These are phyloP conservation scores for Cadophora luteo-olivacea DNA, from an alignment of 2,329 filamentous ascomycete species.

Conservation along the genomic window DNA sequence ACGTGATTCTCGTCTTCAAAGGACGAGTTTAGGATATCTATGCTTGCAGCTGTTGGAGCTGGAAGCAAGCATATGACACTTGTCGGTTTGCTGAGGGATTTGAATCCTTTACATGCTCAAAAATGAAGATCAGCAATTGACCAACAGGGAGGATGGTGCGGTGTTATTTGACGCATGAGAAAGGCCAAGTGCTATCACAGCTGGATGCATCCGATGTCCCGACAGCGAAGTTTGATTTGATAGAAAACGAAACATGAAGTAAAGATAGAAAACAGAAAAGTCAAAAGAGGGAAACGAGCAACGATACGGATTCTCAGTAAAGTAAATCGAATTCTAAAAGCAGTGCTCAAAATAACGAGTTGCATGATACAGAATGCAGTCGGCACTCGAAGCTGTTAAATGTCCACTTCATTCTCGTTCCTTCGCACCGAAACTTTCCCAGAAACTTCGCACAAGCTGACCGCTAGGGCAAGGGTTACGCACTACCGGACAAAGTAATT, in stretches of 20 bases:
- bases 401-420: neutral
- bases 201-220: neutral
- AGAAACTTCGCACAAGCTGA: neutral
- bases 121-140: neutral
- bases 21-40: neutral
- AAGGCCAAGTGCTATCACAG: neutral
- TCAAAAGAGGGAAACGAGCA: too few relatives aligned
- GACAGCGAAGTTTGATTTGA: neutral
- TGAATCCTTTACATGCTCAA: neutral
- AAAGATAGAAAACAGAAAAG: neutral
- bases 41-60: neutral
- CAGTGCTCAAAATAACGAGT: neutral
- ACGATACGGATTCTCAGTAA: neutral
- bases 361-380: neutral
- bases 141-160: neutral
- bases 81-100: neutral
- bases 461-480: neutral
- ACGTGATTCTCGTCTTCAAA: neutral
- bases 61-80: neutral
- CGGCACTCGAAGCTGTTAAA: neutral
- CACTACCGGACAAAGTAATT: neutral
- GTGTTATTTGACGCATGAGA: neutral
- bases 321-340: neutral
- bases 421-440: slow-evolving; percentile 1
- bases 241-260: neutral